These are phyloP conservation scores for Phellopilus nigrolimitatus DNA, from an alignment of 1,284 basidiomycete species.

Conservation along the genomic window DNA sequence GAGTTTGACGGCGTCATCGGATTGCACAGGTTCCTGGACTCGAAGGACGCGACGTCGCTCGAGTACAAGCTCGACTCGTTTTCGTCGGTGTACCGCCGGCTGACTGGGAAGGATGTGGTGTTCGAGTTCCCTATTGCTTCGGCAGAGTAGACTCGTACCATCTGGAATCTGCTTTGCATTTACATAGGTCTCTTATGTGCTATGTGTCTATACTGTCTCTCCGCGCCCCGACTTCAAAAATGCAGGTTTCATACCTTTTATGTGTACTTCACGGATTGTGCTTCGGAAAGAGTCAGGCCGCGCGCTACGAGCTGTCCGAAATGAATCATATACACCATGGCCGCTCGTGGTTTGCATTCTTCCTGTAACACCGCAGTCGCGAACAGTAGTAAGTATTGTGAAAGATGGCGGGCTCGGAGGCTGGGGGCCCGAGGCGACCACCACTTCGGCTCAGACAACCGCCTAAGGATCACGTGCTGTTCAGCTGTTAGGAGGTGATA, in stretches of 20 bases:
- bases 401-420: too few relatives aligned
- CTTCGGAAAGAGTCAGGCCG: background rate
- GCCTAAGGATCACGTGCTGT: conserved; percentile 8
- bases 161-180: conserved; percentile 2
- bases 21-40: conserved; percentile 82
- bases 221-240: conserved; percentile 1
- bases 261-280: conserved; percentile 5
- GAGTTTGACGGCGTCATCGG: conserved; percentile 18
- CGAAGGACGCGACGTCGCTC: conserved; percentile 96
- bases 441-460: background rate
- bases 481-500: too few relatives aligned
- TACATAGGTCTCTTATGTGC: conserved; percentile 2
- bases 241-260: conserved; percentile 16
- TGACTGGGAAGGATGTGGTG: conserved; percentile 92
- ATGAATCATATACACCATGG: too few relatives aligned
- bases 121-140: conserved; percentile 80
- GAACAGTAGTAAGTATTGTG: too few relatives aligned
- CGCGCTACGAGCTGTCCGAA: too few relatives aligned
- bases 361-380: too few relatives aligned
- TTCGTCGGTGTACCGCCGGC: conserved; percentile 88
- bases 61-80: conserved; percentile 99
- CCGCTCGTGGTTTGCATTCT: too few relatives aligned
- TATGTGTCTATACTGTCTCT: conserved; percentile 7
- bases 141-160: conserved; percentile 46
- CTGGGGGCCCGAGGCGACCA: too few relatives aligned